A percentile compares a stretch with the other conserved stretches of the same genome.
These are phyloP conservation scores for Trichosanthes cucumerina DNA, from an alignment of 306 rosid genomes.

Conservation along the genomic window DNA sequence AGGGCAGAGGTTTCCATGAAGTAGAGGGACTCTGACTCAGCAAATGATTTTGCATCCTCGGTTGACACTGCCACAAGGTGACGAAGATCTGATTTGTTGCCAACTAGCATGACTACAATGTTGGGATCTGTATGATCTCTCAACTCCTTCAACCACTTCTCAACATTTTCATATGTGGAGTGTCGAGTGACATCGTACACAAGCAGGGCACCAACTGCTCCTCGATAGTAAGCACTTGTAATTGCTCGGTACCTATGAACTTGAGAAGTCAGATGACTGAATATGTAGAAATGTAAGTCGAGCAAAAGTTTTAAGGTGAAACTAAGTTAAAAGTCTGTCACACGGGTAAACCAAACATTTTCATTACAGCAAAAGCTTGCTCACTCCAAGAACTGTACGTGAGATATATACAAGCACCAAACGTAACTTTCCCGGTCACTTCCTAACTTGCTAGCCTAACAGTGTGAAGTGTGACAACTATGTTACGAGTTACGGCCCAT, in stretches of 20 bases:
- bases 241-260: slow-evolving; percentile 42
- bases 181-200: slow-evolving; percentile 48
- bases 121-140: slow-evolving; percentile 54
- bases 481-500: no score
- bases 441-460: neutral
- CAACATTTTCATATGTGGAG: slow-evolving; percentile 42
- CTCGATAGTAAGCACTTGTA: slow-evolving; percentile 54
- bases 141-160: slow-evolving; percentile 46
- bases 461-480: neutral
- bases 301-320: neutral
- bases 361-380: neutral
- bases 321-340: neutral
- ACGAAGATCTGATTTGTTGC: slow-evolving; percentile 51
- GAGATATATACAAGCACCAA: neutral
- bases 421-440: neutral
- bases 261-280: neutral
- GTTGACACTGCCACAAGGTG: slow-evolving; percentile 45
- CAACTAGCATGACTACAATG: slow-evolving; percentile 51
- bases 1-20: slow-evolving; percentile 59
- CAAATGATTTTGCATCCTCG: slow-evolving; percentile 40
- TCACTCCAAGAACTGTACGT: neutral
- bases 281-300: neutral
- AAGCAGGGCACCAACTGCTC: slow-evolving; percentile 50
- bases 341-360: neutral
- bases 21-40: slow-evolving; percentile 39